A percentile compares a stretch with the other conserved stretches of the same genome.
phyloP scores from a whole-genome alignment of 768 basidiomycete genomes.

The Melanogaster broomeanus region DNA sequence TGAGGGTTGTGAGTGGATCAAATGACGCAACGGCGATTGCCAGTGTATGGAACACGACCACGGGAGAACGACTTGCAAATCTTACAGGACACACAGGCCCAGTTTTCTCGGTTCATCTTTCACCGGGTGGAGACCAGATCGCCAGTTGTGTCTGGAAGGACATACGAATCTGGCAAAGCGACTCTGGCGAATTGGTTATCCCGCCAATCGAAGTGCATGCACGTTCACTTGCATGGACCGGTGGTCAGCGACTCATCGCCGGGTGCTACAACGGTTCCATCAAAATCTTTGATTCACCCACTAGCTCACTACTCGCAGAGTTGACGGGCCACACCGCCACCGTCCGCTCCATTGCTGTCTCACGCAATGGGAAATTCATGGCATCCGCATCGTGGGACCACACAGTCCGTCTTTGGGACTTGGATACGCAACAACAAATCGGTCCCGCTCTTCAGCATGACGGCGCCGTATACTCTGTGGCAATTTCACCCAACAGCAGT shows the following conservation, averaged over 20 bases:
- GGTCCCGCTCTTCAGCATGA: too few species aligned
- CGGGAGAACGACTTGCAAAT: too few species aligned
- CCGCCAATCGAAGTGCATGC: background rate
- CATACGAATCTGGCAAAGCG: constrained; percentile 12
- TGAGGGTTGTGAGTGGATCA: too few species aligned
- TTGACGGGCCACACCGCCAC: constrained; percentile 8
- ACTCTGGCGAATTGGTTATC: background rate
- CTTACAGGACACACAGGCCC: too few species aligned
- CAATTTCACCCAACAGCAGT: constrained; percentile 2
- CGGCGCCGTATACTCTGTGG: too few species aligned
- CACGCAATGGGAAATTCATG: constrained; percentile 4
- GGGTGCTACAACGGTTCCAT: constrained; percentile 16
- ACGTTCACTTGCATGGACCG: constrained; percentile 21
- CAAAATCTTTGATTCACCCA: constrained; percentile 8
- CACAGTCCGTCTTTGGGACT: constrained; percentile 19
- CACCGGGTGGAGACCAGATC: too few species aligned
- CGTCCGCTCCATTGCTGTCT: constrained; percentile 11
- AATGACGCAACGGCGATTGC: too few species aligned
- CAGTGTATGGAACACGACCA: too few species aligned
- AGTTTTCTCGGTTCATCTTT: background rate
- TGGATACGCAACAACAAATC: too few species aligned
- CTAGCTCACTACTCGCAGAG: background rate
- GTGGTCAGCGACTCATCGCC: constrained; percentile 17
- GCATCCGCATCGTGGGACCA: too few species aligned
- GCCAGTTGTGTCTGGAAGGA: background rate